Conservation (phyloP, 2,329 filamentous ascomycete genomes). For the Verticillium dahliae region DNA sequence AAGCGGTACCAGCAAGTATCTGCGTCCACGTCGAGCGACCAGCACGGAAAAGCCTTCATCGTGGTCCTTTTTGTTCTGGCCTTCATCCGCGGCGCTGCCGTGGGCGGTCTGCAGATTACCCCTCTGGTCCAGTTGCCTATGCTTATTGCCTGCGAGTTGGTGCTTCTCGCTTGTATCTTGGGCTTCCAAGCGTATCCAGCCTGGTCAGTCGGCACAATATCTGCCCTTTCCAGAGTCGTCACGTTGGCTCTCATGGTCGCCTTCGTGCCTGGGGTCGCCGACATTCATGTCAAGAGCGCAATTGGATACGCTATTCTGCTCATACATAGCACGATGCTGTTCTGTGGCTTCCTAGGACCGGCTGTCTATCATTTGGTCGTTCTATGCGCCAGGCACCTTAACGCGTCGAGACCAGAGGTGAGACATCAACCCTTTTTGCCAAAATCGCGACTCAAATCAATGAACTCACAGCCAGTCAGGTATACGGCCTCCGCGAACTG, state of each 20-base stretch:
- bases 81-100: conserved; percentile 58
- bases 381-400: conserved; percentile 1
- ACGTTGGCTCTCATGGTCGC: conserved; percentile 34
- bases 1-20: conserved; percentile 61
- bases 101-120: conserved; percentile 55
- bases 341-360: conserved; percentile 66
- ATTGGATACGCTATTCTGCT: conserved; percentile 63
- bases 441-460: too few species aligned
- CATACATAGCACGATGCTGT: conserved; percentile 57
- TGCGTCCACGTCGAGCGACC: conserved; percentile 13
- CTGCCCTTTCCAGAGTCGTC: conserved; percentile 37
- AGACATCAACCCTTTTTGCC: background rate
- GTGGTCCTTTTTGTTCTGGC: conserved; percentile 57
- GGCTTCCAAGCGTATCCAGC: conserved; percentile 9
- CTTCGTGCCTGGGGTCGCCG: conserved; percentile 55
- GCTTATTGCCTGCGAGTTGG: conserved; percentile 63
- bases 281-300: conserved; percentile 55
- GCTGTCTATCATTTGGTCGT: conserved; percentile 26
- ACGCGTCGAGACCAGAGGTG: conserved; percentile 7
- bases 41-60: conserved; percentile 46
- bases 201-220: conserved; percentile 6
- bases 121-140: conserved; percentile 59
- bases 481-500: conserved; percentile 19
- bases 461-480: background rate
- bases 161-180: conserved; percentile 38